Evolutionary conservation across 169 alveolate species (phyloP).

Genomic region (Fabrea salina): DNA sequence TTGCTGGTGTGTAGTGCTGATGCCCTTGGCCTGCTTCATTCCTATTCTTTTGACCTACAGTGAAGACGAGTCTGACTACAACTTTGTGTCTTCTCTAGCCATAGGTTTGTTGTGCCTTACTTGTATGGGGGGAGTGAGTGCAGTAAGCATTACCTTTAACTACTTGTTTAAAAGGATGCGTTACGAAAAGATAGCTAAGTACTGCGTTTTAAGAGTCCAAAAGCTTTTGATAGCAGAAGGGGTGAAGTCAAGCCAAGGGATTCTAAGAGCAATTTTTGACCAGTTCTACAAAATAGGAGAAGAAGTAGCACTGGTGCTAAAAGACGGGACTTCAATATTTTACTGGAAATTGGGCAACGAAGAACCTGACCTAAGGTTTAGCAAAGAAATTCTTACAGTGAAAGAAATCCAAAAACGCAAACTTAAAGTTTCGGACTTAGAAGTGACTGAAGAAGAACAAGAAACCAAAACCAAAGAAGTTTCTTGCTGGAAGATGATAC

Average conservation of each 20-base stretch:
- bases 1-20: not conserved
- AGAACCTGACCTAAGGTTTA: slow-evolving; percentile 1
- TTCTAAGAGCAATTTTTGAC: slow-evolving; percentile 15
- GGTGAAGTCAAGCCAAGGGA: not conserved
- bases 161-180: not conserved
- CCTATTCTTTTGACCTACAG: not conserved
- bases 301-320: not conserved
- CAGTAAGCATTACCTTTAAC: not conserved
- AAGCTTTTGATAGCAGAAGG: not conserved
- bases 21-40: not conserved
- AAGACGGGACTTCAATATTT: not conserved
- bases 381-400: slow-evolving; percentile 9
- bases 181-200: not conserved
- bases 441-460: not conserved
- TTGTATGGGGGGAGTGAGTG: not conserved
- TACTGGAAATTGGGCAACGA: not conserved
- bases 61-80: not conserved
- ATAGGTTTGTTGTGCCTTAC: not conserved
- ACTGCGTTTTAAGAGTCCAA: not conserved
- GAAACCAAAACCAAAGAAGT: not conserved
- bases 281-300: not conserved
- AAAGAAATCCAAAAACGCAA: not conserved
- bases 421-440: not conserved
- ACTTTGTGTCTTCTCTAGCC: not conserved
- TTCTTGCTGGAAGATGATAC: not conserved